These are phyloP conservation scores for Platanthera zijinensis DNA, from an alignment of 106 monocot genomes.

Conservation along the genomic window DNA sequence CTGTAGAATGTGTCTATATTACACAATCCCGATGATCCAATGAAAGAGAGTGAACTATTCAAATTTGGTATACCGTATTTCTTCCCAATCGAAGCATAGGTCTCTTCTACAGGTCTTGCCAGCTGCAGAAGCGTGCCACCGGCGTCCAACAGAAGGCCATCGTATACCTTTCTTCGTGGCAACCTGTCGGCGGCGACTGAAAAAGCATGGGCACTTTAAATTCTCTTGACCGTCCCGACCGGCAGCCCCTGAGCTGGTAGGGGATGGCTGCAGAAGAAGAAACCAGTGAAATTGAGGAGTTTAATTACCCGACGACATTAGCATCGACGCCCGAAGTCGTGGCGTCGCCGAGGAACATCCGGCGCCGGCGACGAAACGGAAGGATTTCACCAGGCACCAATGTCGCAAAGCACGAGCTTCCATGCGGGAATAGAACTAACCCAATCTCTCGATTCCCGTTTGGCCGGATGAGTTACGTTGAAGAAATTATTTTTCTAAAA, in stretches of 20 bases:
- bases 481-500: too few species aligned
- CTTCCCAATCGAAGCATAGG: constrained; percentile 75
- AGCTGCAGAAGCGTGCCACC: constrained; percentile 71
- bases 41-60: background rate
- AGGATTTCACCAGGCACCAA: too few species aligned
- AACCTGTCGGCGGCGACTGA: background rate
- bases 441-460: too few species aligned
- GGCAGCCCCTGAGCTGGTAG: background rate
- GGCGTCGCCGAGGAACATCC: background rate
- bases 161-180: constrained; percentile 41
- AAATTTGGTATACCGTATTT: constrained; percentile 47
- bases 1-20: constrained; percentile 12
- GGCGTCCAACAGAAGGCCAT: constrained; percentile 28
- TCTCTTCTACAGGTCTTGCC: constrained; percentile 69
- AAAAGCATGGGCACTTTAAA: background rate
- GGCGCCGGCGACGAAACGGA: background rate
- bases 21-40: constrained; percentile 6
- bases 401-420: too few species aligned
- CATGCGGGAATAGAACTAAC: too few species aligned
- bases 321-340: background rate
- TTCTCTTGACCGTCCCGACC: background rate
- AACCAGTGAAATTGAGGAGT: background rate
- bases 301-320: background rate
- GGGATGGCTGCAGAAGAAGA: background rate
- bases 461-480: too few species aligned